phyloP scores from a whole-genome alignment of 495 filamentous ascomycete genomes.

The Aspergillus wentii region DNA sequence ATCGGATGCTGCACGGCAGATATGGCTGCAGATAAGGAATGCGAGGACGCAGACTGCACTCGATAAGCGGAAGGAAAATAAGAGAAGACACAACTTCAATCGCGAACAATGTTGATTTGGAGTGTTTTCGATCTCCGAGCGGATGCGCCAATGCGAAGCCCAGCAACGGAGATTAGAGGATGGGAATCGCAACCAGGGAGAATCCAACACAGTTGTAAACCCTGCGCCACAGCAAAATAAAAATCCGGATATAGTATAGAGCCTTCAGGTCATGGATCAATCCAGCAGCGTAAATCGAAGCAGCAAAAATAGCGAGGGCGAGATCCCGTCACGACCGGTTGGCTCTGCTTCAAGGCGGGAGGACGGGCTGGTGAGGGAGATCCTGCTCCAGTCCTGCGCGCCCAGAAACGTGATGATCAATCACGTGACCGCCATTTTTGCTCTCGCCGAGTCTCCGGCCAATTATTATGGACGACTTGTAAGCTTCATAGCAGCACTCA shows the following conservation, averaged over 20 bases:
- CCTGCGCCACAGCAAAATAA: constrained; percentile 13
- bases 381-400: constrained; percentile 16
- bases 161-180: constrained; percentile 21
- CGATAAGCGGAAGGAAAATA: neutral
- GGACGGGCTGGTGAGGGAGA: constrained; percentile 14
- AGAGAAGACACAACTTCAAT: neutral
- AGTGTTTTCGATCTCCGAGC: constrained; percentile 19
- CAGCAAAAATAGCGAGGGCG: neutral
- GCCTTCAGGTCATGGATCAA: constrained; percentile 1
- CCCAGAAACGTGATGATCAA: constrained; percentile 35
- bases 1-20: neutral
- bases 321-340: constrained; percentile 4
- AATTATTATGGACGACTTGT: too few species aligned
- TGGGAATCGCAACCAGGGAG: constrained; percentile 27
- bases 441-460: constrained; percentile 4
- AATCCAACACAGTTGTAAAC: constrained; percentile 11
- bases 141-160: constrained; percentile 29
- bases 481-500: neutral
- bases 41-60: neutral
- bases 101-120: constrained; percentile 5
- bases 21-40: constrained; percentile 7
- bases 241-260: constrained; percentile 3
- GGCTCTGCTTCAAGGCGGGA: constrained; percentile 4
- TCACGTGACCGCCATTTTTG: constrained; percentile 35
- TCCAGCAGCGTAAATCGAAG: constrained; percentile 1